Evolutionary conservation across 805 yeast species (phyloP).

Genomic region (Diddensiella transvaalensis): DNA sequence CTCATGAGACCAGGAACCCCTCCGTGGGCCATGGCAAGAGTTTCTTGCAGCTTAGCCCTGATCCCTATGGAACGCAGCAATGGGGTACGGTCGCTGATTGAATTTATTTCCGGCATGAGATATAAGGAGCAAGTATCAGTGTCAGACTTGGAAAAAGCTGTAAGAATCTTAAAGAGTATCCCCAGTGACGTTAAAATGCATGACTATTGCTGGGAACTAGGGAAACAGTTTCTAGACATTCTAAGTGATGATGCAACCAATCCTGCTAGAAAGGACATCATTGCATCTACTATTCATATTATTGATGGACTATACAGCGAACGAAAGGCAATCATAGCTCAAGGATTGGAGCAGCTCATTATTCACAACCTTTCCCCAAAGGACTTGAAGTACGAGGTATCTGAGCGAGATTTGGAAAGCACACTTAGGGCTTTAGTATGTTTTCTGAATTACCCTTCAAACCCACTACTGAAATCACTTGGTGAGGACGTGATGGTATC

Average conservation of each 20-base stretch:
- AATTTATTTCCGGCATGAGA: conserved; percentile 71
- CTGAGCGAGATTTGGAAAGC: conserved; percentile 54
- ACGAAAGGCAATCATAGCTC: conserved; percentile 40
- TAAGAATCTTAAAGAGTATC: conserved; percentile 58
- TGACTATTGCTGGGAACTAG: conserved; percentile 56
- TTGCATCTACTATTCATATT: conserved; percentile 47
- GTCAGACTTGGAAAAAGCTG: conserved; percentile 63
- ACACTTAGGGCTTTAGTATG: conserved; percentile 63
- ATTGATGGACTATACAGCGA: conserved; percentile 41
- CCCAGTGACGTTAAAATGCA: conserved; percentile 50
- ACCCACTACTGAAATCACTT: conserved; percentile 14
- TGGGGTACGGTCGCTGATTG: conserved; percentile 73
- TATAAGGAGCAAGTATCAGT: conserved; percentile 66
- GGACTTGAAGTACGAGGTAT: conserved; percentile 2
- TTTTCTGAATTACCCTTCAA: conserved; percentile 41
- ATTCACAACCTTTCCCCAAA: conserved; percentile 3
- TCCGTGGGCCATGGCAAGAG: conserved; percentile 42
- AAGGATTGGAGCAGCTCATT: conserved; percentile 37
- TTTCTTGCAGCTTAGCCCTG: conserved; percentile 48
- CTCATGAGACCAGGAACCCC: conserved; percentile 50
- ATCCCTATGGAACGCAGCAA: conserved; percentile 56
- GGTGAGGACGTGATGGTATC: conserved; percentile 8
- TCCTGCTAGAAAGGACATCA: conserved; percentile 42
- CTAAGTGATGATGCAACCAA: conserved; percentile 53
- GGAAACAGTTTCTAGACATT: conserved; percentile 58